Evolutionary conservation across 1,284 basidiomycete species (phyloP).

Genomic region (Nidula niveotomentosa): DNA sequence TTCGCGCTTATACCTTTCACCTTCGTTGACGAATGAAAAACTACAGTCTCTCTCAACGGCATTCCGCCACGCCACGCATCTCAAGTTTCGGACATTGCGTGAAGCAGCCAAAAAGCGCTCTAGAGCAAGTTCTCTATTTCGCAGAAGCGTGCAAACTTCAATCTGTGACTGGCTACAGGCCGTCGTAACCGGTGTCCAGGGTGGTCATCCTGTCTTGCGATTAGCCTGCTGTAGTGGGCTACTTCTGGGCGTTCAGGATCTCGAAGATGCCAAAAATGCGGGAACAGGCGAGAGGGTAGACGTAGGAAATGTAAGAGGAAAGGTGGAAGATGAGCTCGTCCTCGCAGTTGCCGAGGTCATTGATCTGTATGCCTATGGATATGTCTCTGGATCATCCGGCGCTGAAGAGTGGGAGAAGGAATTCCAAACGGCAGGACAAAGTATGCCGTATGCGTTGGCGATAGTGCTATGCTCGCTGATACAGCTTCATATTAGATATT

Average conservation of each 20-base stretch:
- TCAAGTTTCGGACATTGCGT: conserved; percentile 42
- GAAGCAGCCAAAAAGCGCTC: conserved; percentile 35
- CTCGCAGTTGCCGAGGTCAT: conserved; percentile 71
- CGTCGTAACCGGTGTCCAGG: conserved; percentile 62
- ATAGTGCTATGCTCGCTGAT: conserved; percentile 16
- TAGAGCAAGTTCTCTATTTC: conserved; percentile 38
- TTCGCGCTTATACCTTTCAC: conserved; percentile 52
- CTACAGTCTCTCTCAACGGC: conserved; percentile 55
- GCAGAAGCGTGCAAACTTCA: conserved; percentile 35
- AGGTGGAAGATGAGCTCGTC: conserved; percentile 63
- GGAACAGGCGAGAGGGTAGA: conserved; percentile 21
- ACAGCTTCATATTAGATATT: conserved; percentile 15
- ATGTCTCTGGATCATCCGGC: conserved; percentile 12
- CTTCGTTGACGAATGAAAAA: conserved; percentile 45
- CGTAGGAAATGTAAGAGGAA: conserved; percentile 27
- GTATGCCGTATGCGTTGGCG: conserved; percentile 13
- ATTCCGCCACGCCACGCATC: conserved; percentile 63
- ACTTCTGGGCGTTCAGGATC: conserved; percentile 61
- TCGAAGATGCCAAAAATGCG: conserved; percentile 28
- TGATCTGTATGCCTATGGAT: conserved; percentile 47
- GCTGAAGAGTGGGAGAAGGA: conserved; percentile 62
- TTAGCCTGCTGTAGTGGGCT: conserved; percentile 63
- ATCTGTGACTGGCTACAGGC: conserved; percentile 53
- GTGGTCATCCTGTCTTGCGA: conserved; percentile 58
- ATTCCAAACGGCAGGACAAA: conserved; percentile 50